Evolutionary conservation across 768 basidiomycete genomes (phyloP), one percentile per base, ranked within the genome.

Genomic region (Russula lepida): DNA sequence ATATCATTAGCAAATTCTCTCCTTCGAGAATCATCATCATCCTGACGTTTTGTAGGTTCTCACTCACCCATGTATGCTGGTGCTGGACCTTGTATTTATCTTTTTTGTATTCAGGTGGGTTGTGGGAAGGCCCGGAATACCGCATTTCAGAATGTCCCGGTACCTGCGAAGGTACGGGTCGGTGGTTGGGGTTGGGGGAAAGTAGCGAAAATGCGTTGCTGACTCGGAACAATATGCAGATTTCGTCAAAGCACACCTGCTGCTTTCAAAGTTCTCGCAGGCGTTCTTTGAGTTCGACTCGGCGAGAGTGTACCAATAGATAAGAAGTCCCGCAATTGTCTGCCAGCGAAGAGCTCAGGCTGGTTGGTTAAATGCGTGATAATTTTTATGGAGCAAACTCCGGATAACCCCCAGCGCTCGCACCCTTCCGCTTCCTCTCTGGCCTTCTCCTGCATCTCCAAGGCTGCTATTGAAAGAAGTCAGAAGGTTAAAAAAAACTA

Each of bases 211-310:
- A 30, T 3, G 15, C 21, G n/a, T 25, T 35, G 17, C 54, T 51
- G 25, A 81, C 77, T 32, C 17, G 47, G n/a, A 46, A 9, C 41
- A 35, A 13, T 13, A 2, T 13, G 12, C 33, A 86, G 84, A 81
- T 62, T 86, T 74, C 65, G 85, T 87, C 65, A 78, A 83, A 78
- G 79, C 62, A 84, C 88, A 66, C 89, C 89, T 1, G 70, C 72
- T 3, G 84, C 84, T 8, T 90, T n/a, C n/a, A n/a, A n/a, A n/a
- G n/a, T 90, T 90, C 72, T 64, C 65, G 12, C 74, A 86, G 32
- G 86, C 89, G 0, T 89, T 83, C 75, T 91, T 88, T 74, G 81
- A 88, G 47, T 79, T 92, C 69, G 77, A 79, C 50, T 81, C 79
- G 54, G 71, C 89, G 55, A 80, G 78, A 61, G 72, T 82, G 32